These are phyloP conservation scores for Aspergillus persii DNA, from an alignment of 2,329 filamentous ascomycete species.

Conservation along the genomic window DNA sequence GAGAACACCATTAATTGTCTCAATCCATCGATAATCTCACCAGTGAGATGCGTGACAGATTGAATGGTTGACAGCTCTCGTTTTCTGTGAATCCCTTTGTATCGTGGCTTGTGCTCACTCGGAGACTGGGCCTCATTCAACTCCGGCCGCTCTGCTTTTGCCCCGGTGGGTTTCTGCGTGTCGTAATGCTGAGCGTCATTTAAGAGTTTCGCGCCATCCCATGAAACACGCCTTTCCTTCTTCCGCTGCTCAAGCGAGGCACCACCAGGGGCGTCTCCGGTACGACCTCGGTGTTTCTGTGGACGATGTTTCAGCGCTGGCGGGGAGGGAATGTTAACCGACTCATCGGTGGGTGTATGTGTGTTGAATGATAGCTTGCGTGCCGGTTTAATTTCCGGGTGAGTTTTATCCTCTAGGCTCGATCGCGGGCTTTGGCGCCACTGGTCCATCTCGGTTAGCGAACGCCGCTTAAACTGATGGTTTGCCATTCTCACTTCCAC, in stretches of 20 bases:
- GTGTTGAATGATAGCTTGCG: conserved; percentile 34
- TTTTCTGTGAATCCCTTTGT: conserved; percentile 7
- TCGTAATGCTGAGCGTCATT: conserved; percentile 24
- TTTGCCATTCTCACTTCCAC: conserved; percentile 39
- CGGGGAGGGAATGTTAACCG: conserved; percentile 34
- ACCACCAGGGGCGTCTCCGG: conserved; percentile 20
- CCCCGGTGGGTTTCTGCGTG: conserved; percentile 8
- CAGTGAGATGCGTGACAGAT: conserved; percentile 35
- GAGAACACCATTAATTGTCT: conserved; percentile 35
- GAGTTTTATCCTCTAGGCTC: conserved; percentile 32
- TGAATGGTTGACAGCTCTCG: conserved; percentile 24
- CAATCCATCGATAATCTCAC: conserved; percentile 38
- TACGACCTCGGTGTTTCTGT: conserved; percentile 37
- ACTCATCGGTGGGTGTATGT: conserved; percentile 26
- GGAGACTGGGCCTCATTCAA: conserved; percentile 16
- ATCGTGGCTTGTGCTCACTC: conserved; percentile 19
- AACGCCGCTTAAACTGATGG: conserved; percentile 41
- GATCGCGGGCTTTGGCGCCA: conserved; percentile 34
- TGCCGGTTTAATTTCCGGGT: conserved; percentile 28
- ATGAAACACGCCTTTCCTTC: conserved; percentile 36
- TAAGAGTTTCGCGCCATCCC: conserved; percentile 38
- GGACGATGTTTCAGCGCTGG: conserved; percentile 40
- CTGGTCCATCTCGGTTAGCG: conserved; percentile 37
- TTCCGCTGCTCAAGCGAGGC: conserved; percentile 24
- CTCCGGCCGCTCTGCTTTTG: conserved; percentile 16